Conservation (phyloP, 2,329 filamentous ascomycete genomes). For the Grosmannia huntii region DNA sequence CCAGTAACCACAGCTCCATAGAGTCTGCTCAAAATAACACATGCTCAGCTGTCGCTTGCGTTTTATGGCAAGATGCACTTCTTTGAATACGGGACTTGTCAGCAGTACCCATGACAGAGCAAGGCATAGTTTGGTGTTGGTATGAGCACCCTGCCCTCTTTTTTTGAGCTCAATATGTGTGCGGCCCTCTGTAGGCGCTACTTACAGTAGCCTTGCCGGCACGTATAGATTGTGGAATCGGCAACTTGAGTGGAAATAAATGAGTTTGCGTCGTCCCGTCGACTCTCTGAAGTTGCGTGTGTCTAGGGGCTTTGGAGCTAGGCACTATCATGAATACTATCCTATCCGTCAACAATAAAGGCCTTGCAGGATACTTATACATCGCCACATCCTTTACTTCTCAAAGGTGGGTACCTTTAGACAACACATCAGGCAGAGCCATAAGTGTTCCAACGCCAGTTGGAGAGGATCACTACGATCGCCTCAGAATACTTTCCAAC, state of each 20-base stretch:
- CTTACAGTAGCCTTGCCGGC: constrained; percentile 1
- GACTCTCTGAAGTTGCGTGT: background rate
- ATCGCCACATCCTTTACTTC: background rate
- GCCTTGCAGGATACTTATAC: constrained; percentile 5
- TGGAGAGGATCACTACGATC: constrained; percentile 1
- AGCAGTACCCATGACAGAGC: background rate
- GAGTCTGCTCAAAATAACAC: constrained; percentile 93
- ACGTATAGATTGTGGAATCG: background rate
- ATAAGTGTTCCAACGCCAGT: background rate
- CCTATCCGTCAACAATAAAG: background rate
- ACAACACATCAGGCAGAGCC: constrained; percentile 8
- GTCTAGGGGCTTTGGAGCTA: background rate
- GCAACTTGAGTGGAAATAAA: background rate
- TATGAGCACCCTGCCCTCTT: background rate
- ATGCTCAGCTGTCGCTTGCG: constrained; percentile 34
- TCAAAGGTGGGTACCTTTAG: constrained; percentile 5
- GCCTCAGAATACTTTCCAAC: constrained; percentile 1
- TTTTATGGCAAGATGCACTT: background rate
- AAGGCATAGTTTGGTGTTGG: background rate
- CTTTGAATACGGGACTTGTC: background rate
- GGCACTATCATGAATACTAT: background rate
- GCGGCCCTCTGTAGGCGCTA: background rate
- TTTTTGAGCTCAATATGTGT: background rate
- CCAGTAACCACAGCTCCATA: constrained; percentile 79
- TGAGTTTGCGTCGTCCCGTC: background rate